A percentile compares a stretch with the other conserved stretches of the same genome.
Conservation (phyloP, 768 basidiomycete species). For the Tylopilus sp. region DNA sequence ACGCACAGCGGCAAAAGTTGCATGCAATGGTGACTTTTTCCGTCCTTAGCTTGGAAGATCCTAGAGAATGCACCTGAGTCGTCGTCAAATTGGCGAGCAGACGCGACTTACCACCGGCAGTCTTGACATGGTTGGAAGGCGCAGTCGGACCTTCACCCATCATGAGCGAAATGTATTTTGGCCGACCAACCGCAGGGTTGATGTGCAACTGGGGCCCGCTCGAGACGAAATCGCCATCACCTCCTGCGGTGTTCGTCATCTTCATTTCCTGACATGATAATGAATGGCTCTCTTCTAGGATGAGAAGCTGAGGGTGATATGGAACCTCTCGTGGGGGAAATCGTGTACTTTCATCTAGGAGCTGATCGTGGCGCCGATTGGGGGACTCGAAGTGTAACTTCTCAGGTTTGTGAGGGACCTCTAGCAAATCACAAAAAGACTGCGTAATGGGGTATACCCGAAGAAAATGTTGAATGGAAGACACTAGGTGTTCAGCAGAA, state of each 20-base stretch:
- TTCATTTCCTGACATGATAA: no score
- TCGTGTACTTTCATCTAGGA: no score
- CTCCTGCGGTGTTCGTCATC: no score
- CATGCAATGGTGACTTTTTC: slow-evolving; percentile 90
- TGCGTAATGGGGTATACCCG: background rate
- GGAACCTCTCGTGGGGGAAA: no score
- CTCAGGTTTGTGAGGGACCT: no score
- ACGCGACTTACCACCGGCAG: slow-evolving; percentile 36
- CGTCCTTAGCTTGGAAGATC: slow-evolving; percentile 61
- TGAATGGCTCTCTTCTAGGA: no score
- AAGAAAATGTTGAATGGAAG: background rate
- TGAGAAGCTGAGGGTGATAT: no score
- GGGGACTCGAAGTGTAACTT: no score
- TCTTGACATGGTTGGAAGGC: slow-evolving; percentile 30
- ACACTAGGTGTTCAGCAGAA: background rate
- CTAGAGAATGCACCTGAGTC: slow-evolving; percentile 31
- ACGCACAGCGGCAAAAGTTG: slow-evolving; percentile 88
- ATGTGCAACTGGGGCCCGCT: no score
- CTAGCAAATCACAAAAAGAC: background rate
- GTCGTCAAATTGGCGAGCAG: slow-evolving; percentile 6
- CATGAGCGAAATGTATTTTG: slow-evolving; percentile 38
- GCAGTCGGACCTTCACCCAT: slow-evolving; percentile 34
- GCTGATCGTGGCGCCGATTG: no score
- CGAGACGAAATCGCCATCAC: no score
- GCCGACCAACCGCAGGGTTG: no score